phyloP scores from a whole-genome alignment of 2,329 filamentous ascomycete genomes.

The Cladophialophora bantiana region DNA sequence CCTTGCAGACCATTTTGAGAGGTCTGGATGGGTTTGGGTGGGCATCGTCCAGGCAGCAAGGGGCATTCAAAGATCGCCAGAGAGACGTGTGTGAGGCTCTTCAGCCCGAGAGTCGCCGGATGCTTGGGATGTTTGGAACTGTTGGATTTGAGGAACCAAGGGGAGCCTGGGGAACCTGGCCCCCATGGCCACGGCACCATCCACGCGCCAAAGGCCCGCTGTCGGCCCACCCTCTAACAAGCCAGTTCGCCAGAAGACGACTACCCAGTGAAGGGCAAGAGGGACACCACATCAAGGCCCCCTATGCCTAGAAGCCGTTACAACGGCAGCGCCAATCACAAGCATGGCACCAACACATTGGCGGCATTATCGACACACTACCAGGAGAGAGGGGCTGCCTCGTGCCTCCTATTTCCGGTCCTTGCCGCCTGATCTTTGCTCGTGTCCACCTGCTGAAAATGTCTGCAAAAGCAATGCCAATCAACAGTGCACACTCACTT shows the following conservation, averaged over 20 bases:
- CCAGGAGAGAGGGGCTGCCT: neutral
- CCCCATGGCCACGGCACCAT: neutral
- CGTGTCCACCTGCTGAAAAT: neutral
- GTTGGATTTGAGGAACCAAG: neutral
- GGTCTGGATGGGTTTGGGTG: neutral
- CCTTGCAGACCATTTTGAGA: slow-evolving; percentile 22
- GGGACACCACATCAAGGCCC: neutral
- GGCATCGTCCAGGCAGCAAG: neutral
- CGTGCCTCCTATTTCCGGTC: neutral
- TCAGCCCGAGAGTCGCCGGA: neutral
- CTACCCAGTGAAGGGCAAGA: neutral
- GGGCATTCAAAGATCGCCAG: neutral
- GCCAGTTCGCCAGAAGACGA: neutral
- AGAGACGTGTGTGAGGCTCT: neutral
- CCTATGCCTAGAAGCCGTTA: neutral
- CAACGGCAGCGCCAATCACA: neutral
- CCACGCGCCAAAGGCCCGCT: neutral
- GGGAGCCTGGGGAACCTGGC: neutral
- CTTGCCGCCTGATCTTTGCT: neutral
- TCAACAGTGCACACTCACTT: neutral
- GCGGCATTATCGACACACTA: neutral
- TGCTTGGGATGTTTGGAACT: neutral
- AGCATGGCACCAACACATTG: neutral
- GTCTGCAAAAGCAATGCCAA: slow-evolving; percentile 2
- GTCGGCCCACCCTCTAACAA: neutral